A percentile compares a stretch with the other conserved stretches of the same genome.
These are phyloP conservation scores for Hypoxylon sp. DNA, from an alignment of 2,329 filamentous ascomycete genomes.

Conservation along the genomic window DNA sequence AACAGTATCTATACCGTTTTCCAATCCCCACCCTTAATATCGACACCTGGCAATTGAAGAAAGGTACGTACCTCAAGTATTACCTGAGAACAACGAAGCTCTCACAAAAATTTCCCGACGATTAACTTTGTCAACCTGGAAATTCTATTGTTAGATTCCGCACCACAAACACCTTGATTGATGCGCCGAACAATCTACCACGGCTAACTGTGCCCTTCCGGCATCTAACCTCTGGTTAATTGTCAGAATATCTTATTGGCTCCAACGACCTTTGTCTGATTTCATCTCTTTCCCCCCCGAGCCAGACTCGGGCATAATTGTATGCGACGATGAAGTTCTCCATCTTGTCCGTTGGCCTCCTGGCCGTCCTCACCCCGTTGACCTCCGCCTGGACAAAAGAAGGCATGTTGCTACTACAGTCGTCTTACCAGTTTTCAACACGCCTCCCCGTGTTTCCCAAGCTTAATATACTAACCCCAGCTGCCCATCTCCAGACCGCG, in stretches of 20 bases:
- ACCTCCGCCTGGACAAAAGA: conserved; percentile 88
- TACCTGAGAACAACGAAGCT: conserved; percentile 10
- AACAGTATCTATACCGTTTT: conserved; percentile 6
- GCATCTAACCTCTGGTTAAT: conserved; percentile 32
- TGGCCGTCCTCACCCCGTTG: conserved; percentile 76
- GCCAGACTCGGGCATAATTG: conserved; percentile 11
- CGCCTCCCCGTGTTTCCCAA: neutral
- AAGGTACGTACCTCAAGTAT: neutral
- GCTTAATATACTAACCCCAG: conserved; percentile 9
- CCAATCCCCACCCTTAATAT: conserved; percentile 19
- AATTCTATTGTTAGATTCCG: conserved; percentile 11
- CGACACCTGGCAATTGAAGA: conserved; percentile 47
- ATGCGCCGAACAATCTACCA: conserved; percentile 24
- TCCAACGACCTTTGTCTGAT: neutral
- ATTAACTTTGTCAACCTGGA: conserved; percentile 6
- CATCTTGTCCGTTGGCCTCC: conserved; percentile 76
- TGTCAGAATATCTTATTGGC: conserved; percentile 5
- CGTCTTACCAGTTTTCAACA: neutral
- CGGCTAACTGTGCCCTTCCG: conserved; percentile 34
- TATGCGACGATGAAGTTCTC: conserved; percentile 79
- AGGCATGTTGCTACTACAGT: conserved; percentile 65
- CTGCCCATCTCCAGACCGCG: conserved; percentile 76
- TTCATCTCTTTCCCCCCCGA: neutral
- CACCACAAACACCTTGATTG: conserved; percentile 32
- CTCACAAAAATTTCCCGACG: conserved; percentile 17